Percentiles rank a stretch among this genome's conserved stretches.
phyloP scores from a whole-genome alignment of 352 stramenopile genomes.

The Globisporangium viniferum region DNA sequence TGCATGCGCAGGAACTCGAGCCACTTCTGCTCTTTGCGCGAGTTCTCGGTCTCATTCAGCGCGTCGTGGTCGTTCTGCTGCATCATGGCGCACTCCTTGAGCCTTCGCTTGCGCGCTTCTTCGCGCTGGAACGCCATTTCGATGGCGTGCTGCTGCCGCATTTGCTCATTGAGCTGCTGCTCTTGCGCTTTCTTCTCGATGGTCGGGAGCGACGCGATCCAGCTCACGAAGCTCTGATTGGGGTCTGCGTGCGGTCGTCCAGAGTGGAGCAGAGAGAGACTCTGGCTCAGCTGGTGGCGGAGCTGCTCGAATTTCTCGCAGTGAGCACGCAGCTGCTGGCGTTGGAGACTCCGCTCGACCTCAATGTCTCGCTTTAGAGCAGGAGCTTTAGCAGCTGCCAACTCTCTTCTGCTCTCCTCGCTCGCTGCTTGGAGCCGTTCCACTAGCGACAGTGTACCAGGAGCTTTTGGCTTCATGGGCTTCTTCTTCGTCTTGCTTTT shows the following conservation, averaged over 20 bases:
- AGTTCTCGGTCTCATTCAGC: constrained; percentile 20
- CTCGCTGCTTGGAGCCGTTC: constrained; percentile 11
- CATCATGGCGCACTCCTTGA: constrained; percentile 39
- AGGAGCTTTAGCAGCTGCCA: not conserved
- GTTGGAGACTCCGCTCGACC: constrained; percentile 19
- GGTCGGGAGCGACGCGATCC: constrained; percentile 55
- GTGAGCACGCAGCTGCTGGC: constrained; percentile 24
- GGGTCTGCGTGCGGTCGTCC: constrained; percentile 42
- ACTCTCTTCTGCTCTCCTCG: constrained; percentile 6
- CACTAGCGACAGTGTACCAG: not conserved
- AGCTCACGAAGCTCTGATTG: constrained; percentile 39
- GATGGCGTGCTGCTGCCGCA: constrained; percentile 37
- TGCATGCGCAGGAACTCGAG: constrained; percentile 26
- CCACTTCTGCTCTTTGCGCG: constrained; percentile 15
- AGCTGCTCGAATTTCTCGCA: constrained; percentile 28
- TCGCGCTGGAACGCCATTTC: constrained; percentile 47
- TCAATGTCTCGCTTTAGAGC: not conserved
- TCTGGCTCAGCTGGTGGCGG: constrained; percentile 27
- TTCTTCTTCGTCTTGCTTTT: not conserved
- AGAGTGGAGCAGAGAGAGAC: constrained; percentile 33
- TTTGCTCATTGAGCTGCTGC: constrained; percentile 27
- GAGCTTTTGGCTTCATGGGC: not conserved
- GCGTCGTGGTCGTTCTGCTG: constrained; percentile 39
- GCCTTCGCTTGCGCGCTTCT: constrained; percentile 32
- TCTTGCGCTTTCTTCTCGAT: constrained; percentile 46